phyloP scores from a whole-genome alignment of 441 rosid genomes.

The Bocquillonia castaneifolia region DNA sequence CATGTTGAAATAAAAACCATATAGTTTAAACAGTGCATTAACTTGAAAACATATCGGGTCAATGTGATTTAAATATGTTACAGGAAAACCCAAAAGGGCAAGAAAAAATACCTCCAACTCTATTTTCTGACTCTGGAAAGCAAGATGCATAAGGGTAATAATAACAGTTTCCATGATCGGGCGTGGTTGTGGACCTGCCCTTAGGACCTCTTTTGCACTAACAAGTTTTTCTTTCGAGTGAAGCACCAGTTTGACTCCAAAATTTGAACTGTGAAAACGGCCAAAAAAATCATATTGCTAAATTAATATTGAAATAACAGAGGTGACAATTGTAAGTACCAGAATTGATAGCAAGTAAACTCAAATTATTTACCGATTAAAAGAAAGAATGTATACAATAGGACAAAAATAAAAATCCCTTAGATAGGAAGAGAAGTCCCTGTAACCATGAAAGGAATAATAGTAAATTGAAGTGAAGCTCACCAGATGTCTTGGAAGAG shows the following conservation, averaged over 20 bases:
- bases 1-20: slow-evolving; percentile 22
- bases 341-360: not conserved
- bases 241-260: slow-evolving; percentile 63
- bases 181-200: slow-evolving; percentile 74
- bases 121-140: slow-evolving; percentile 79
- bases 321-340: not conserved
- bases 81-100: not conserved
- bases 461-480: slow-evolving; percentile 29
- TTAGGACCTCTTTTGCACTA: slow-evolving; percentile 68
- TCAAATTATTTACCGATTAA: not conserved
- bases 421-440: not conserved
- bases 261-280: slow-evolving; percentile 55
- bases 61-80: slow-evolving; percentile 1
- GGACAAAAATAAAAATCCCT: not conserved
- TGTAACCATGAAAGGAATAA: not conserved
- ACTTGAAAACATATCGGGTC: not conserved
- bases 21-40: not conserved
- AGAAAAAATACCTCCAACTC: slow-evolving; percentile 71
- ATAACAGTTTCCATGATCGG: slow-evolving; percentile 69
- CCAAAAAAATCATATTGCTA: not conserved
- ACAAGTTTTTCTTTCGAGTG: slow-evolving; percentile 68
- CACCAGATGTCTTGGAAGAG: slow-evolving; percentile 92
- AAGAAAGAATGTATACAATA: not conserved
- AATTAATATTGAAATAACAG: not conserved
- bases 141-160: slow-evolving; percentile 86